Conservation (phyloP, 2,329 filamentous ascomycete genomes). For the Fusarium poae region DNA sequence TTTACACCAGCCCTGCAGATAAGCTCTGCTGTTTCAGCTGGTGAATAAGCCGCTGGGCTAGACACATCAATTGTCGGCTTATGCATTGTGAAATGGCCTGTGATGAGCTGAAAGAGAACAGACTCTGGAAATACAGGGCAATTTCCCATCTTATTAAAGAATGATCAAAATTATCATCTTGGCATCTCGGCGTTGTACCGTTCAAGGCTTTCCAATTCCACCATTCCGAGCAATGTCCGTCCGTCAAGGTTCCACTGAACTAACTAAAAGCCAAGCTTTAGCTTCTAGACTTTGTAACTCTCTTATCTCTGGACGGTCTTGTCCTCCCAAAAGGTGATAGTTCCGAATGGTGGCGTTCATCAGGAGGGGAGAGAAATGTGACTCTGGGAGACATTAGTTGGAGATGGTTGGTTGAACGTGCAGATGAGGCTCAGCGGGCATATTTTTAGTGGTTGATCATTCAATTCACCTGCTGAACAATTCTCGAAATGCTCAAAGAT, state of each 20-base stretch:
- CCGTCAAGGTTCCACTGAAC: slow-evolving; percentile 16
- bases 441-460: not conserved
- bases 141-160: slow-evolving; percentile 1
- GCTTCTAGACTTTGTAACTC: slow-evolving; percentile 2
- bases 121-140: not conserved
- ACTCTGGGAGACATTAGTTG: not conserved
- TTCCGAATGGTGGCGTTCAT: slow-evolving; percentile 3
- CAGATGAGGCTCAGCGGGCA: slow-evolving; percentile 32
- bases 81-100: not conserved
- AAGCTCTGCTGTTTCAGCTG: slow-evolving; percentile 44
- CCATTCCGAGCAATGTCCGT: slow-evolving; percentile 32
- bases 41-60: slow-evolving; percentile 36
- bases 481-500: too few relatives aligned
- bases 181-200: slow-evolving; percentile 7
- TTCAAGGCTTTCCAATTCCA: slow-evolving; percentile 10
- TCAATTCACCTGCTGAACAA: not conserved
- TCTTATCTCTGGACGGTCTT: slow-evolving; percentile 14
- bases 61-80: slow-evolving; percentile 12
- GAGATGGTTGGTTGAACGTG: not conserved
- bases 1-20: slow-evolving; percentile 41
- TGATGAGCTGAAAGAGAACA: too few relatives aligned
- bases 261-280: slow-evolving; percentile 15
- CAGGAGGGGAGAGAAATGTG: slow-evolving; percentile 5
- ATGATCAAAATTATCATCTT: not conserved
- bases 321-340: slow-evolving; percentile 1